A percentile compares a stretch with the other conserved stretches of the same genome.
These are phyloP conservation scores for Fusarium penzigii DNA, from an alignment of 2,329 filamentous ascomycete genomes.

Conservation along the genomic window DNA sequence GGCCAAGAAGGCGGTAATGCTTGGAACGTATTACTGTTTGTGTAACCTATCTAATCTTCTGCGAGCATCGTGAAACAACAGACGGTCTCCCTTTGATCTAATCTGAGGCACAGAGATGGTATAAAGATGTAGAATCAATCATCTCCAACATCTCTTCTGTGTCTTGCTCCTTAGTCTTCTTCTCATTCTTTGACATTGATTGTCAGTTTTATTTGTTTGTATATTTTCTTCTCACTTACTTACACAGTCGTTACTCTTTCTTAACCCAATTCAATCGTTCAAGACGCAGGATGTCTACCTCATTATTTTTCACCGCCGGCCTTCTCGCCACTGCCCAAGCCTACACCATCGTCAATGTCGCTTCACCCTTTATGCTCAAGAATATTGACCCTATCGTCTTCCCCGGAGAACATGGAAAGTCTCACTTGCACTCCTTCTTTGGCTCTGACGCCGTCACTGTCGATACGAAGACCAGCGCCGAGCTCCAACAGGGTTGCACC, in stretches of 20 bases:
- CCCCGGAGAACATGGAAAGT: constrained; percentile 32
- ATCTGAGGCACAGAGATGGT: not conserved
- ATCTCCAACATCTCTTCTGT: not conserved
- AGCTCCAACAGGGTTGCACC: constrained; percentile 45
- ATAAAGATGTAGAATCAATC: not conserved
- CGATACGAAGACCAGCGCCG: constrained; percentile 30
- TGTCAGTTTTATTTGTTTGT: constrained; percentile 15
- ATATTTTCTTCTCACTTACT: constrained; percentile 8
- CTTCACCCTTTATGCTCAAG: constrained; percentile 33
- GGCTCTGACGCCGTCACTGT: constrained; percentile 35
- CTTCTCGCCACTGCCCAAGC: constrained; percentile 19
- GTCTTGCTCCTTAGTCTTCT: constrained; percentile 5
- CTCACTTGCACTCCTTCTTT: constrained; percentile 39
- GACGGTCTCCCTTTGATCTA: not conserved
- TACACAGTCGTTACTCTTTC: not conserved
- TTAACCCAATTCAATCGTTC: constrained; percentile 1
- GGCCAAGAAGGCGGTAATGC: no score
- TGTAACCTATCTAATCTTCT: not conserved
- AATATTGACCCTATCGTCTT: constrained; percentile 37
- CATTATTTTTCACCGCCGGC: constrained; percentile 16
- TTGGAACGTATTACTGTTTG: not conserved
- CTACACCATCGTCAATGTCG: constrained; percentile 21
- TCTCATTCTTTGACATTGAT: constrained; percentile 20
- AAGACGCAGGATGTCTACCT: constrained; percentile 20
- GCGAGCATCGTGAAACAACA: not conserved